Base-by-base conservation (phyloP, 257 asterid species). In the Voacanga thouarsii region DNA sequence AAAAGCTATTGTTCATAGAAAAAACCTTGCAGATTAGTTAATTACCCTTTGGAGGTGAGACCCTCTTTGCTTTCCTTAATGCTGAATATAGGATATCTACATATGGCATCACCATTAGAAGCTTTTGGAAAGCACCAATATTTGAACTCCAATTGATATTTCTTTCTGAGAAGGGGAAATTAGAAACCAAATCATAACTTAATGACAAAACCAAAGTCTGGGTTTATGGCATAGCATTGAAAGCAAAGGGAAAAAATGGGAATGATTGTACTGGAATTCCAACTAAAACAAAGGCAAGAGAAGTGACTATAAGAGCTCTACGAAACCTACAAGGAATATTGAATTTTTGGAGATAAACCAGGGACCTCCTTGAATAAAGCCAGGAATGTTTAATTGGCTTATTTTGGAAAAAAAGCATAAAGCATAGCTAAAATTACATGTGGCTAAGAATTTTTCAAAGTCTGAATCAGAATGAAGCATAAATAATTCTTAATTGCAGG, bases 51-150 rank as follows among this genome's bases (percentile, higher is more conserved):
- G 99, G 90, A 83, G 97, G 89, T 39, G 90, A 79, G 68, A 95
- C 87, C 88, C 94, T 91, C 86, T 79, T 95, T 51, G 99, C 94
- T 89, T 93, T 95, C 89, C 83, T 89, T 80, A 95, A 66, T 67
- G 98, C 92, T 37, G 99, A 95, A 80, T 75, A 85, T 70, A 95
- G 37, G 66, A 95, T 88, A 83, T 95, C 99, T 51, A 88, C 74
- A 1, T 98, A 88, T 19, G 97, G 97, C 98, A 91, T 90, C 79
- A 95, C 99, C 96, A 93, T 91, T 15, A 98, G 99, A 83, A 95
- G 90, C 93, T 91, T 95, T 81, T 93, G 96, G 88, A 95, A 95
- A 80, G 98, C 99, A 80, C 99, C 99, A 82, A 93, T 88, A 65
- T 87, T 84, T 90, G 92, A 14, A 69, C 60, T 21, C 90, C 44